A percentile compares a stretch with the other conserved stretches of the same genome.
phyloP scores from a whole-genome alignment of 805 yeast species.

The Saccharomycopsis fibuligera region DNA sequence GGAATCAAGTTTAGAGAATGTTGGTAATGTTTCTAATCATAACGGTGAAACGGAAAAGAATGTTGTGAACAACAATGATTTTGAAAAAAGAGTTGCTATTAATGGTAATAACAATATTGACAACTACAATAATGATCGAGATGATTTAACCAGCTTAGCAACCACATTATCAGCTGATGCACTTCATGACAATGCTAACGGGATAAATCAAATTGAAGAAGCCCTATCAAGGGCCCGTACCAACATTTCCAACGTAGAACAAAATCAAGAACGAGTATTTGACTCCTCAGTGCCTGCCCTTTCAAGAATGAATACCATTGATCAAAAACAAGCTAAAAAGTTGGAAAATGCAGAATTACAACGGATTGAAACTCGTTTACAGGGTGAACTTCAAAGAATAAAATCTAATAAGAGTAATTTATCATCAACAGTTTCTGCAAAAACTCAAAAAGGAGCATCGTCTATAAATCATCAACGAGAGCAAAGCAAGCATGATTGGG shows the following conservation, averaged over 20 bases:
- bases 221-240: background rate
- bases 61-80: background rate
- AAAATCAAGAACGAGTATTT: background rate
- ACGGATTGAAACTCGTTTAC: constrained; percentile 22
- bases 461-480: background rate
- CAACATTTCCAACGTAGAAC: background rate
- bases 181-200: background rate
- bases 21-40: background rate
- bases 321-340: constrained; percentile 21
- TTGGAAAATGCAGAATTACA: constrained; percentile 20
- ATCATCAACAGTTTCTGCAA: too few species aligned
- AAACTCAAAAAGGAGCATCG: background rate
- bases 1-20: background rate
- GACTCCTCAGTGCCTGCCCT: constrained; percentile 18
- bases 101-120: background rate
- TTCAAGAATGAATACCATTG: constrained; percentile 32
- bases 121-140: too few species aligned
- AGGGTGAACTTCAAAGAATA: background rate
- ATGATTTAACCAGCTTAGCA: background rate
- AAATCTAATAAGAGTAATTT: too few species aligned
- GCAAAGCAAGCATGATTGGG: background rate
- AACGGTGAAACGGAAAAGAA: background rate
- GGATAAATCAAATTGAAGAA: background rate
- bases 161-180: background rate
- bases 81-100: too few species aligned